phyloP scores from a whole-genome alignment of 441 rosid genomes.

The Daphne laureola region DNA sequence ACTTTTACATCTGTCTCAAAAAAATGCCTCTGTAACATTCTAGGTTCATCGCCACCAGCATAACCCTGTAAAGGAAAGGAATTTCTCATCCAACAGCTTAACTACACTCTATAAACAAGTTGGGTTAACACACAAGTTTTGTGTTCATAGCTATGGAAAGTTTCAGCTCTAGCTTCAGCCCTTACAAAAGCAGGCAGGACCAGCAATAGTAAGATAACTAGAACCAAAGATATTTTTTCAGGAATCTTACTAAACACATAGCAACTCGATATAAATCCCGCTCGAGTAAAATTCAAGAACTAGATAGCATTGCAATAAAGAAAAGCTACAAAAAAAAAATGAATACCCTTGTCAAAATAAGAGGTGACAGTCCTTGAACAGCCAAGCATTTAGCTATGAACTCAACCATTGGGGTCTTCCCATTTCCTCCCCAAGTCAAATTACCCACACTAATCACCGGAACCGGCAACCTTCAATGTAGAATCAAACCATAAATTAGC shows the following conservation, averaged over 20 bases:
- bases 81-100: background rate
- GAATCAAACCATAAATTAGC: background rate
- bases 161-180: background rate
- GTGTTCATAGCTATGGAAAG: background rate
- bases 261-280: background rate
- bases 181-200: background rate
- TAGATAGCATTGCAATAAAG: background rate
- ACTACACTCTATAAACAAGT: background rate
- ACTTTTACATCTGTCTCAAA: conserved; percentile 30
- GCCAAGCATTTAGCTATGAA: conserved; percentile 43
- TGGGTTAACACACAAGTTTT: too few relatives aligned
- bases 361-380: conserved; percentile 57
- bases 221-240: background rate
- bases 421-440: conserved; percentile 90
- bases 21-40: conserved; percentile 74
- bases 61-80: conserved; percentile 47
- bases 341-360: conserved; percentile 71
- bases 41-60: conserved; percentile 90
- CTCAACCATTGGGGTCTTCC: conserved; percentile 93
- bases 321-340: background rate
- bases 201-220: background rate
- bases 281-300: background rate
- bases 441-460: conserved; percentile 91
- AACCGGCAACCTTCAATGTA: conserved; percentile 52
- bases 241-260: background rate